Conservation (phyloP, 2,329 filamentous ascomycete species). For the Ilyonectria robusta region DNA sequence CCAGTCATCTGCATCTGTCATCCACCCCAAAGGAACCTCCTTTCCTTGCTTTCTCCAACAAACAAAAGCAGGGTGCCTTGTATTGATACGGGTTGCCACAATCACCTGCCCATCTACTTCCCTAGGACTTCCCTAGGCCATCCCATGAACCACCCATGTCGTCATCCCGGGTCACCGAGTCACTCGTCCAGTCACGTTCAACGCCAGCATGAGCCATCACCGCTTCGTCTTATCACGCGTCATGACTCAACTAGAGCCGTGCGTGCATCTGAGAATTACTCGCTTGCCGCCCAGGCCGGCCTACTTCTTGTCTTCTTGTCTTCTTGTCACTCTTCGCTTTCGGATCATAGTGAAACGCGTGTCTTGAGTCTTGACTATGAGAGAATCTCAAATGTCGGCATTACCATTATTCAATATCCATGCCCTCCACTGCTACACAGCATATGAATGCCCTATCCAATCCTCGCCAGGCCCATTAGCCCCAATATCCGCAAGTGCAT, state of each 20-base stretch:
- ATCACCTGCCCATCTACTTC: constrained; percentile 26
- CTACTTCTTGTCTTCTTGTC: no score
- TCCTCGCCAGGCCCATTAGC: constrained; percentile 26
- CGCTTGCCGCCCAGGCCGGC: background rate
- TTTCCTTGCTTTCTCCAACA: background rate
- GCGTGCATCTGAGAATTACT: background rate
- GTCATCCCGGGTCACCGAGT: constrained; percentile 35
- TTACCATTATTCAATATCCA: constrained; percentile 52
- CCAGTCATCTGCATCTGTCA: constrained; percentile 26
- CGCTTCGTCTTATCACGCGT: constrained; percentile 34
- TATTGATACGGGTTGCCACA: background rate
- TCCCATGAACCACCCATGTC: constrained; percentile 19
- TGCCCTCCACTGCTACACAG: constrained; percentile 32
- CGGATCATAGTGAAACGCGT: background rate
- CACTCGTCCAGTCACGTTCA: constrained; percentile 40
- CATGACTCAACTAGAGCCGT: constrained; percentile 16
- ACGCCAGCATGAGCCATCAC: constrained; percentile 31
- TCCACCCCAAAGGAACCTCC: background rate
- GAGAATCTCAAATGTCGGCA: constrained; percentile 37
- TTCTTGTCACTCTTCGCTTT: background rate
- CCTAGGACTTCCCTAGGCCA: constrained; percentile 13
- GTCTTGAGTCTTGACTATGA: constrained; percentile 7
- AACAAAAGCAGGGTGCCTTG: background rate
- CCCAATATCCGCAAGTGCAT: constrained; percentile 1
- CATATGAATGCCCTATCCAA: constrained; percentile 42